Percentiles rank a stretch among this genome's conserved stretches.
These are phyloP conservation scores for Ambrosiella cleistominuta DNA, from an alignment of 2,329 filamentous ascomycete species.

Conservation along the genomic window DNA sequence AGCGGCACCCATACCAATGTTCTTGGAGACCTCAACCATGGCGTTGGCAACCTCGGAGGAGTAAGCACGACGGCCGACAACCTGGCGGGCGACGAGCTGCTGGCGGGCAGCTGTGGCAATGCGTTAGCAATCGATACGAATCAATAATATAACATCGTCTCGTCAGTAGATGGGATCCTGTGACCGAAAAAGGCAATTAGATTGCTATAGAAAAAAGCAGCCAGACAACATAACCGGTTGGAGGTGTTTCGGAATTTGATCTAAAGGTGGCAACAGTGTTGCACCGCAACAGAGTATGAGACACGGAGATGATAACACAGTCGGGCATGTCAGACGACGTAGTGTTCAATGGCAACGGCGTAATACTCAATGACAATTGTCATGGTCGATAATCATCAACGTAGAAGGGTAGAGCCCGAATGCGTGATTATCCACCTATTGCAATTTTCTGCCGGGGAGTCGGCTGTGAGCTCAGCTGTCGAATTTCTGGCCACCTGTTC, in stretches of 20 bases:
- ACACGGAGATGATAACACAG: neutral
- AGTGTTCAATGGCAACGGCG: neutral
- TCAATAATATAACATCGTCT: neutral
- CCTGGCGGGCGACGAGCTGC: constrained; percentile 22
- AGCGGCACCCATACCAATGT: constrained; percentile 74
- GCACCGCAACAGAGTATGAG: neutral
- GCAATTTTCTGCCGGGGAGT: neutral
- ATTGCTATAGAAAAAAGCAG: neutral
- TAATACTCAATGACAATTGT: neutral
- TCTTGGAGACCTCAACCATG: constrained; percentile 81
- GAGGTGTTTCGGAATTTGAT: neutral
- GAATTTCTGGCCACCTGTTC: constrained; percentile 11
- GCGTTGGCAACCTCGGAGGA: constrained; percentile 76
- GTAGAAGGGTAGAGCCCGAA: neutral
- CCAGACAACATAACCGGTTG: too few species aligned
- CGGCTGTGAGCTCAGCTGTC: constrained; percentile 1
- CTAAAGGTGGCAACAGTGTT: neutral
- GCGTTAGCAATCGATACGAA: constrained; percentile 7
- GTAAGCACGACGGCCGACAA: constrained; percentile 54
- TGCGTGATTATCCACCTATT: neutral
- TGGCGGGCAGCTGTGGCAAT: constrained; percentile 11
- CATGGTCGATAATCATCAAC: neutral
- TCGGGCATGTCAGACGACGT: neutral
- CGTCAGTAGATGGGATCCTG: neutral
- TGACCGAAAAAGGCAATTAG: neutral